A percentile compares a stretch with the other conserved stretches of the same genome.
Evolutionary conservation across 2,329 filamentous ascomycete species (phyloP).

Genomic region (Colletotrichum eremochloae): DNA sequence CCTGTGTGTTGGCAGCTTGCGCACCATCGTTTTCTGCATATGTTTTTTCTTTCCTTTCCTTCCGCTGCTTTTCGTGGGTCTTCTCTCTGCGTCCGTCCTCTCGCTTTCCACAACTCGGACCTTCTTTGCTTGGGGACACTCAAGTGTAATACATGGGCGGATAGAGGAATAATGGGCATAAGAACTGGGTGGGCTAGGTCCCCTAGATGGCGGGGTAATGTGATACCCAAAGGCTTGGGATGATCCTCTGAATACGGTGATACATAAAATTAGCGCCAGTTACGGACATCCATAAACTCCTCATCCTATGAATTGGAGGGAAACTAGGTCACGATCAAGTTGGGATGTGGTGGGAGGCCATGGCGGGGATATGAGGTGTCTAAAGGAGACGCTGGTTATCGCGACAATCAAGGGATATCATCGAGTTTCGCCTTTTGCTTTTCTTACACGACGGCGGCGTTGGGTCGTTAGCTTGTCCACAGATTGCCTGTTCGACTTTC

Average conservation of each 20-base stretch:
- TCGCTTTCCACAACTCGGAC: not conserved
- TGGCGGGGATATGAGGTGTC: not conserved
- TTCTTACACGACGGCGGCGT: not conserved
- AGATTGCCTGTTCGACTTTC: not conserved
- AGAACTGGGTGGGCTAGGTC: not conserved
- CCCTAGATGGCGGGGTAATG: not conserved
- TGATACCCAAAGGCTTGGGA: not conserved
- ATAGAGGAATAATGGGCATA: not conserved
- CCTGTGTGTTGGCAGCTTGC: not conserved
- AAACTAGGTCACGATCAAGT: not conserved
- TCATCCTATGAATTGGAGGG: not conserved
- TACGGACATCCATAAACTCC: not conserved
- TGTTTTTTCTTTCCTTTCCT: no score
- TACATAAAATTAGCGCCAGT: not conserved
- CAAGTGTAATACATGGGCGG: not conserved
- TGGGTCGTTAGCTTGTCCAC: not conserved
- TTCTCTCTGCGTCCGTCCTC: not conserved
- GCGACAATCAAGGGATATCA: not conserved
- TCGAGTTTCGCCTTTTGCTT: not conserved
- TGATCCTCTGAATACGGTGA: not conserved
- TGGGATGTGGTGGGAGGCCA: not conserved
- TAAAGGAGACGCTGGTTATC: not conserved
- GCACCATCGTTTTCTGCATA: not conserved
- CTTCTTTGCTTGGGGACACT: not conserved
- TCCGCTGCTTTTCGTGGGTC: not conserved